A percentile compares a stretch with the other conserved stretches of the same genome.
phyloP scores from a whole-genome alignment of 208 protist genomes.

The Angomonas ambiguus region DNA sequence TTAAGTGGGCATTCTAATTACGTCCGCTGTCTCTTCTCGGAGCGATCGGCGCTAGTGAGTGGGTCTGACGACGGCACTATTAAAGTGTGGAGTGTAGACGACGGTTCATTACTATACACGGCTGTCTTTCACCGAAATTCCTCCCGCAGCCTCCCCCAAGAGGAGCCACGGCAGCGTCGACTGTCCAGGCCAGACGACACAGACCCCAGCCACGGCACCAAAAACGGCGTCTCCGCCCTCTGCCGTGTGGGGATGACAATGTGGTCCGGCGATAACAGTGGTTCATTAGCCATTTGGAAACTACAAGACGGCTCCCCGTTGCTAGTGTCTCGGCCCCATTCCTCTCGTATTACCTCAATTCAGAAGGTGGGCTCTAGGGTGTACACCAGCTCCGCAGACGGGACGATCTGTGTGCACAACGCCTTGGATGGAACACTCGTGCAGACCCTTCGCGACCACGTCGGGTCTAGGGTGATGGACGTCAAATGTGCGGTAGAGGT shows the following conservation, averaged over 20 bases:
- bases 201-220: background rate
- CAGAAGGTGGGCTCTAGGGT: conserved; percentile 48
- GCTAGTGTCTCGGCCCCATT: conserved; percentile 35
- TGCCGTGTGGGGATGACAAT: conserved; percentile 77
- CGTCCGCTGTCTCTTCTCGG: conserved; percentile 80
- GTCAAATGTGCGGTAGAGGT: conserved; percentile 59
- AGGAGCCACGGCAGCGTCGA: background rate
- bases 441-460: conserved; percentile 44
- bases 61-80: conserved; percentile 79
- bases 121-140: conserved; percentile 45
- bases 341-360: conserved; percentile 41
- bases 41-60: conserved; percentile 70
- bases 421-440: conserved; percentile 44
- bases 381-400: conserved; percentile 50
- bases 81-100: conserved; percentile 66
- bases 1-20: conserved; percentile 76
- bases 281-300: conserved; percentile 57
- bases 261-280: conserved; percentile 82
- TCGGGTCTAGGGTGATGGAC: conserved; percentile 27
- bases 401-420: conserved; percentile 50
- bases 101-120: conserved; percentile 35
- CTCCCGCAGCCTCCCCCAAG: background rate
- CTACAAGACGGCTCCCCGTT: conserved; percentile 37
- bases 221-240: conserved; percentile 67
- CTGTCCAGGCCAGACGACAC: background rate